phyloP scores from a whole-genome alignment of 495 filamentous ascomycete genomes.

The Chaetomium tenue region DNA sequence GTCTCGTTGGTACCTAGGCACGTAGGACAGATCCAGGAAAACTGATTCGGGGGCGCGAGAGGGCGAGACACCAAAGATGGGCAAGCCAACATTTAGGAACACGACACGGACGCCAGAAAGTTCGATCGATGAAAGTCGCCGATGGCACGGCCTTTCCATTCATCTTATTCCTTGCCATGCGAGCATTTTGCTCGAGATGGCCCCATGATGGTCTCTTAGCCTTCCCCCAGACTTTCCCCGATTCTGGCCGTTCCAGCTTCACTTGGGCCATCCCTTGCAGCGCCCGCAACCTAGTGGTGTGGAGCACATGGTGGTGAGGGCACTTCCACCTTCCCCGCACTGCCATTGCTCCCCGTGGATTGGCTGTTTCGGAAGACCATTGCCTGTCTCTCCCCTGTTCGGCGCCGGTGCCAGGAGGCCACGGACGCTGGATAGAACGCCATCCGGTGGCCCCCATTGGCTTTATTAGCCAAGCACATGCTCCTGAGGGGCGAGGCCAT shows the following conservation, averaged over 20 bases:
- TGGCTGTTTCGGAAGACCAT: constrained; percentile 20
- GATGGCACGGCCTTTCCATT: constrained; percentile 18
- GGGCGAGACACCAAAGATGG: not conserved
- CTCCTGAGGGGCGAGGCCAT: constrained; percentile 16
- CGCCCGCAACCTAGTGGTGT: constrained; percentile 12
- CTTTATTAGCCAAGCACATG: constrained; percentile 8
- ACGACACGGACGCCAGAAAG: not conserved
- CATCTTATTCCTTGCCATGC: constrained; percentile 6
- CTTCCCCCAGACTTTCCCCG: constrained; percentile 3
- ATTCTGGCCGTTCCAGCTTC: constrained; percentile 19
- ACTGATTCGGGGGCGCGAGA: too few relatives aligned
- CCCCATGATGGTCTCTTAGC: constrained; percentile 25
- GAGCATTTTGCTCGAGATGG: not conserved
- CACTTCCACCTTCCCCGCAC: constrained; percentile 25
- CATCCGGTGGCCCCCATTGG: constrained; percentile 21
- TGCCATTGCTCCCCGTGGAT: constrained; percentile 19
- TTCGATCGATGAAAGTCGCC: not conserved
- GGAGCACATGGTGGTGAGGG: constrained; percentile 18
- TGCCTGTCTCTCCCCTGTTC: constrained; percentile 6
- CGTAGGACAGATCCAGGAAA: constrained; percentile 10
- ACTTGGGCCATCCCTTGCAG: constrained; percentile 20
- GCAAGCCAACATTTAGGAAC: constrained; percentile 2
- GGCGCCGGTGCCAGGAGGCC: constrained; percentile 1
- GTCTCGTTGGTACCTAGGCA: constrained; percentile 2
- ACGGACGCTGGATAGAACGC: not conserved